Conservation (phyloP, 495 filamentous ascomycete genomes). For the Xylaria curta region DNA sequence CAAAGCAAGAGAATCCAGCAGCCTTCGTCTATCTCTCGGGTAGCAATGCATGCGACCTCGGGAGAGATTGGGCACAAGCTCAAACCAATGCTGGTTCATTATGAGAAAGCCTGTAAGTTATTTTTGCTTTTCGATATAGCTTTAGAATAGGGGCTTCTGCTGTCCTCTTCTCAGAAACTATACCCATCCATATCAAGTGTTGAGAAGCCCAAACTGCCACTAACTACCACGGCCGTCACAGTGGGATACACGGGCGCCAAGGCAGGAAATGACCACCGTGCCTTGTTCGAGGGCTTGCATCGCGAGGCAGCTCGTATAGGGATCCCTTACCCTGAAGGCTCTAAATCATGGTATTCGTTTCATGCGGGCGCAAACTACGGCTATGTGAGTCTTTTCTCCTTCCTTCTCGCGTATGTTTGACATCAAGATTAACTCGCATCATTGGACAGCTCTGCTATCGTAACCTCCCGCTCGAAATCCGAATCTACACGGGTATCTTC, state of each 20-base stretch:
- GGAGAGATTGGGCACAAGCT: background rate
- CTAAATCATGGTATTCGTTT: background rate
- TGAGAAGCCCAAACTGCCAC: too few species aligned
- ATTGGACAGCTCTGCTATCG: background rate
- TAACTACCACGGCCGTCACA: background rate
- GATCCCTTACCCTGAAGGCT: constrained; percentile 6
- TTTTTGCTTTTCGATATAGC: background rate
- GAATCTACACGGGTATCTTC: background rate
- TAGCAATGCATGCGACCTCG: background rate
- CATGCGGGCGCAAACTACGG: background rate
- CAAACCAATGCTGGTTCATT: background rate
- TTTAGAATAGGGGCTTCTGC: background rate
- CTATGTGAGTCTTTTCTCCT: background rate
- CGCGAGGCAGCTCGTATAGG: constrained; percentile 1
- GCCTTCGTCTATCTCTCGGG: background rate
- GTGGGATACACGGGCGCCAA: constrained; percentile 4
- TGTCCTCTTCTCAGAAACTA: background rate
- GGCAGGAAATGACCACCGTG: background rate
- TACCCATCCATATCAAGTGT: background rate
- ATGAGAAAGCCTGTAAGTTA: background rate
- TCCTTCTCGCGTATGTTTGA: background rate
- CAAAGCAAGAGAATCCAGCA: background rate
- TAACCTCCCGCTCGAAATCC: constrained; percentile 5
- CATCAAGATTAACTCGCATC: background rate
- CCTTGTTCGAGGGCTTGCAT: constrained; percentile 7